Evolutionary conservation across 108 stramenopile species (phyloP), one percentile per base, ranked within the genome.

Genomic region (Skeletonema costatum): DNA sequence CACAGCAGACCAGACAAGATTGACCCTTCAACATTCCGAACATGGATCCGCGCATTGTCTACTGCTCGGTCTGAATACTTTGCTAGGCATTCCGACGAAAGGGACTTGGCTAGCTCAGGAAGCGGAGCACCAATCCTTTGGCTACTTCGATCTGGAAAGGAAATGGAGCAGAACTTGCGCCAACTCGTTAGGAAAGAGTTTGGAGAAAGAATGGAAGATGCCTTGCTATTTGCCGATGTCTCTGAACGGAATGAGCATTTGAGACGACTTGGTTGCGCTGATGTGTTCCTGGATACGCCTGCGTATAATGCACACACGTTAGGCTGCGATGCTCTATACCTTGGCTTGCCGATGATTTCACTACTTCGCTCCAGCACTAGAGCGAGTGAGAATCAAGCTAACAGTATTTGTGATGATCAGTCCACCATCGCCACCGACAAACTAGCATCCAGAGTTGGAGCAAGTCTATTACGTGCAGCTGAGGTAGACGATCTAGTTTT

Each of bases 1-100:
- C 94, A 95, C 78, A 95, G 92, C 60, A 89, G 93, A 39, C 74
- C 90, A 10, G 94, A 95, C 74, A 97, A 97, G 76, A 93, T 97
- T 75, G 94, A 95, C 64, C 96, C 94, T 12, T 42, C 56, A 7
- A 93, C 91, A 25, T 95, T 95, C 70, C 74, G 60, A 13, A 74
- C 85, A 14, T 97, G 96, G 96, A 76, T 90, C 69, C 51, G 68
- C 0, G 90, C 91, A 7, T 70, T 97, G 29, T 65, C 67, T 11
- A 60, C 69, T 11, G 90, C 87, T 19, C 89, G 85, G 17, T 56
- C 71, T 38, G 41, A 70, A 62, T 38, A 50, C 13, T 67, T 35
- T 12, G 60, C 42, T 21, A 39, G 31, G 11, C 21, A 33, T 14
- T 35, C 58, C 32, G 53, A 65, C 16, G 62, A 69, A 56, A 29